Conservation (phyloP, 1,284 basidiomycete species). For the Earliella scabrosa region DNA sequence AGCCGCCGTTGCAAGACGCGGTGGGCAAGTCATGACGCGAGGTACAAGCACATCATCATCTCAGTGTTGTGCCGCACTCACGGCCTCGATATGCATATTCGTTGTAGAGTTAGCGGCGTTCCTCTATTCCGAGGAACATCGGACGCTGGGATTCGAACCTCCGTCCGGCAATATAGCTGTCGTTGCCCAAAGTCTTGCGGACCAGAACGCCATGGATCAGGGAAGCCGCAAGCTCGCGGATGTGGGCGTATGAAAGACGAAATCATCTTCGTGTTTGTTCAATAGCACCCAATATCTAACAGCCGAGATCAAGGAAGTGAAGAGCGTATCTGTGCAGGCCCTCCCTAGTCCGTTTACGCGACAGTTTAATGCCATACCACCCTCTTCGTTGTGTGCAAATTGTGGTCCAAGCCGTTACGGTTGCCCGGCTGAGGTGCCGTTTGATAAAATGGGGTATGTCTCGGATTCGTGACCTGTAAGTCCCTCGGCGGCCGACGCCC, state of each 20-base stretch:
- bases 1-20: conserved; percentile 4
- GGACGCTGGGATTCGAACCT: conserved; percentile 2
- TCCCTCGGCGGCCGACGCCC: no score
- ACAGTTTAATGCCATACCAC: no score
- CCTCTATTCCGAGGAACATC: conserved; percentile 8
- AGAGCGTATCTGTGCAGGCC: no score
- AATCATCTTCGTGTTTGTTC: no score
- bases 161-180: conserved; percentile 6
- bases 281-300: no score
- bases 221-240: conserved; percentile 1
- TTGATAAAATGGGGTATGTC: no score
- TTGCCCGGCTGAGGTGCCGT: no score
- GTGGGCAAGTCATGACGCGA: not conserved
- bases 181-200: conserved; percentile 9
- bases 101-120: not conserved
- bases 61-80: not conserved
- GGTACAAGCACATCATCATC: not conserved
- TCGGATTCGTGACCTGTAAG: no score
- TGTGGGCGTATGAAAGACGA: not conserved
- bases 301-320: no score
- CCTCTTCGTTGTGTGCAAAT: no score
- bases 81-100: not conserved
- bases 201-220: conserved; percentile 7
- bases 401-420: no score
- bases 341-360: no score